Base-by-base conservation (phyloP, 2,329 filamentous ascomycete genomes). In the Blumeriella jaapii region DNA sequence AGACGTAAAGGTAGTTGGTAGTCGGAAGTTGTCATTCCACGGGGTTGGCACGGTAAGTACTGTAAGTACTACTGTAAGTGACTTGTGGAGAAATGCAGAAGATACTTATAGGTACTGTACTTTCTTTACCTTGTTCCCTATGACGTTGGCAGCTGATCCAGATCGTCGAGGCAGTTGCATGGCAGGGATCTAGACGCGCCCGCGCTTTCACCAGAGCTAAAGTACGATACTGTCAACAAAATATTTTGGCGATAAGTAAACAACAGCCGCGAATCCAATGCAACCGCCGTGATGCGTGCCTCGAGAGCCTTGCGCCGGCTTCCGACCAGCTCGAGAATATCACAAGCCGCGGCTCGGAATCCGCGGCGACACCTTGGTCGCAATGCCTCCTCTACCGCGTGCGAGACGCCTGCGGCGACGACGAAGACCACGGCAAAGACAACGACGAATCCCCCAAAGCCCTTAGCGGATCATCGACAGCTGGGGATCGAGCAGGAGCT, bases 401-500 rank as follows among this genome's bases (percentile, higher is more conserved):
- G 52, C 36, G 51, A 53, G 29, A 31, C 40, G 16, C 18, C 45
- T 5, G 23, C 38, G 12, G 18, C 25, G 7, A n/a, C 38, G 11
- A 22, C 30, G 19, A 24, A 35, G 18, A 13, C 17, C 19, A 14
- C n/a, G 18, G 30, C 41, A 6, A 47, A 46, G 29, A 14, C 45
- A 24, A 38, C 36, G 12, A 40, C 32, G 14, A 42, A 23, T 13
- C 41, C 45, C 31, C 38, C 42, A 23, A 40, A 32, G 18, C 42
- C 45, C 6, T 35, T 47, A 36, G 59, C 54, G 34, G 74, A 79
- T 47, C 75, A 79, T 53, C 67, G 74, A 46, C 63, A 69, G 47
- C 63, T 79, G 39, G 74, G 67, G 30, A 48, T 70, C 32, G 65
- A 74, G 40, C 83, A 91, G 50, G 74, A 82, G 48, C 72, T 93